Evolutionary conservation across 441 rosid genomes (phyloP).

Genomic region (Croton setiger): DNA sequence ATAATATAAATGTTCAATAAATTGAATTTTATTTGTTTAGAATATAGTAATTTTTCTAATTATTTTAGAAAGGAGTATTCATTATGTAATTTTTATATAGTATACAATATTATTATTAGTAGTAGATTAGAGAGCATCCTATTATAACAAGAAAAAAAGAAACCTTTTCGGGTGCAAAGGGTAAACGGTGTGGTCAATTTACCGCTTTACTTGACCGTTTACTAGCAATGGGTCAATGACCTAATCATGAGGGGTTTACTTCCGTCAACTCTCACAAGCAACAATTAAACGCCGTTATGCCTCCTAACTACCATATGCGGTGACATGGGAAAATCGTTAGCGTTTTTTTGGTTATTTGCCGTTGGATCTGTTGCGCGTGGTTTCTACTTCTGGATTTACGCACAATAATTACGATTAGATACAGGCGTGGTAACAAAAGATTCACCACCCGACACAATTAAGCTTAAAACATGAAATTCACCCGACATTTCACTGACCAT

Average conservation of each 20-base stretch:
- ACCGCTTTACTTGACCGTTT: conserved; percentile 13
- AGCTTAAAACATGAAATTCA: conserved; percentile 4
- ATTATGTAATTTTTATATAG: no score
- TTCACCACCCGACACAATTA: conserved; percentile 28
- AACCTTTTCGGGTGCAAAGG: conserved; percentile 7
- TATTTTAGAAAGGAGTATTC: no score
- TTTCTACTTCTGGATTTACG: conserved; percentile 11
- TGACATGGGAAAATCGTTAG: conserved; percentile 22
- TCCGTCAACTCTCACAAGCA: conserved; percentile 24
- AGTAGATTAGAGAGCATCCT: no score
- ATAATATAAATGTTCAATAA: no score
- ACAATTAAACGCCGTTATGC: conserved; percentile 28
- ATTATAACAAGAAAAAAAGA: no score
- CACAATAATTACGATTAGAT: conserved; percentile 31
- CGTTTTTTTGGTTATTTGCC: not conserved
- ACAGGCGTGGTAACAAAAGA: conserved; percentile 34
- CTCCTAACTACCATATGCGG: not conserved
- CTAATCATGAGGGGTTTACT: conserved; percentile 22
- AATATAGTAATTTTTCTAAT: no score
- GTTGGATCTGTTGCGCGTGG: conserved; percentile 29
- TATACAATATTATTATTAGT: no score
- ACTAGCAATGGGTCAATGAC: conserved; percentile 23
- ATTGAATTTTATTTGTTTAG: no score
- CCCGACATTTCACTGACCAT: conserved; percentile 12
- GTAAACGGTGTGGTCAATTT: conserved; percentile 19